phyloP scores from a whole-genome alignment of 2,329 filamentous ascomycete species.

The Trichoderma polysporum region DNA sequence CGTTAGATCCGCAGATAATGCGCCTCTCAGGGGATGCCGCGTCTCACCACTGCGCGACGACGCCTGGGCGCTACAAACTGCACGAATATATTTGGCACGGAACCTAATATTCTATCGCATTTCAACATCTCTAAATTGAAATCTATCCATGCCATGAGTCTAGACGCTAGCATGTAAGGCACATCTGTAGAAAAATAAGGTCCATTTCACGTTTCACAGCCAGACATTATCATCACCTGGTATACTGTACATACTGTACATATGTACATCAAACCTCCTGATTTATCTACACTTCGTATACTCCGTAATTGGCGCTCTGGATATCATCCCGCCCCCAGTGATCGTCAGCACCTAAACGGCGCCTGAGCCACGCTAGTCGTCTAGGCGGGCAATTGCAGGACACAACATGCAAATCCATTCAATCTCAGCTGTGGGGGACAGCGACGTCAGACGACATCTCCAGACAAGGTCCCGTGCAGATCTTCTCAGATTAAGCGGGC shows the following conservation, averaged over 20 bases:
- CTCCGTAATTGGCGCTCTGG: background rate
- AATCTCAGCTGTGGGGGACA: slow-evolving; percentile 3
- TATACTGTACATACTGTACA: background rate
- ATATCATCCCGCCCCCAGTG: background rate
- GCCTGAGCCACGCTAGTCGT: background rate
- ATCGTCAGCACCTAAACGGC: background rate
- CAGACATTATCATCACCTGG: background rate
- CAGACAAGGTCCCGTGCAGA: slow-evolving; percentile 5
- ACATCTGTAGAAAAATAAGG: no score
- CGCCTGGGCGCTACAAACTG: background rate
- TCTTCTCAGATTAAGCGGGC: slow-evolving; percentile 2
- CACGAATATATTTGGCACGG: no score
- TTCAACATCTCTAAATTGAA: background rate
- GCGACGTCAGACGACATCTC: slow-evolving; percentile 18
- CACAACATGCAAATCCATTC: background rate
- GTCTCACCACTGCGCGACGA: background rate
- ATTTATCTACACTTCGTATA: background rate
- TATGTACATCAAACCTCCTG: background rate
- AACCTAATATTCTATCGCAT: background rate
- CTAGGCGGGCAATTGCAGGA: background rate
- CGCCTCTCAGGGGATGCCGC: slow-evolving; percentile 15
- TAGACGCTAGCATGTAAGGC: background rate
- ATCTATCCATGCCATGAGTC: background rate
- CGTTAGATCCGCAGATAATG: slow-evolving; percentile 17
- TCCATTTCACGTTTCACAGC: background rate